Percentiles rank a stretch among this genome's conserved stretches.
phyloP scores from a whole-genome alignment of 1,284 basidiomycete genomes.

The Clitocybe nebularis region DNA sequence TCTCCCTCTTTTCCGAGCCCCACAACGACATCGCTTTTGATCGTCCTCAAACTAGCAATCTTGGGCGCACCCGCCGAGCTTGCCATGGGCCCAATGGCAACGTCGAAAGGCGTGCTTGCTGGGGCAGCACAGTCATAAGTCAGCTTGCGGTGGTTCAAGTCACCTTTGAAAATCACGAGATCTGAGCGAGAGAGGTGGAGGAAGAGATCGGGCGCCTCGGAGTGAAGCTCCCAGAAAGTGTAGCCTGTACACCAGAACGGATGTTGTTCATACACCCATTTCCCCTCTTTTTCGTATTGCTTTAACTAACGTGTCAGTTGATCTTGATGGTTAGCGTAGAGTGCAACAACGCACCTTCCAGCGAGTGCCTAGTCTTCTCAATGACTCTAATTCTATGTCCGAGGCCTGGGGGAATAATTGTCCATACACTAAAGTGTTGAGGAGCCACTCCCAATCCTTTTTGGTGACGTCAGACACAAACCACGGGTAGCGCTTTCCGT shows the following conservation, averaged over 20 bases:
- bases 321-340: not conserved
- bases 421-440: conserved; percentile 85
- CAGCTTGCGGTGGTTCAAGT: conserved; percentile 89
- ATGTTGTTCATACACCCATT: conserved; percentile 95
- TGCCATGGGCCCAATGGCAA: conserved; percentile 93
- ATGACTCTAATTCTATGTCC: conserved; percentile 79
- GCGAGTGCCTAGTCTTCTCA: conserved; percentile 77
- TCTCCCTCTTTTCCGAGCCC: conserved; percentile 70
- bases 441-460: conserved; percentile 95
- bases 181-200: conserved; percentile 88
- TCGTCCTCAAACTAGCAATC: conserved; percentile 80
- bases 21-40: conserved; percentile 85
- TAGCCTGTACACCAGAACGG: conserved; percentile 97
- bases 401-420: conserved; percentile 81
- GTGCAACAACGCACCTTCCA: conserved; percentile 74
- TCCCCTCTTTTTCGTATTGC: conserved; percentile 92
- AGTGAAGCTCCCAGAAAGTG: conserved; percentile 90
- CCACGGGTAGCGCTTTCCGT: conserved; percentile 89
- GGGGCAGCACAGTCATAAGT: conserved; percentile 95
- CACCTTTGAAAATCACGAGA: conserved; percentile 95
- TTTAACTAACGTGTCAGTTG: conserved; percentile 21
- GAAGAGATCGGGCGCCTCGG: conserved; percentile 92
- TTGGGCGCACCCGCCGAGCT: conserved; percentile 86
- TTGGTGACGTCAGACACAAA: conserved; percentile 97
- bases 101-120: conserved; percentile 84